Evolutionary conservation across 768 basidiomycete species (phyloP), one percentile per base, ranked within the genome.

Genomic region (Fomitopsis pulvina): DNA sequence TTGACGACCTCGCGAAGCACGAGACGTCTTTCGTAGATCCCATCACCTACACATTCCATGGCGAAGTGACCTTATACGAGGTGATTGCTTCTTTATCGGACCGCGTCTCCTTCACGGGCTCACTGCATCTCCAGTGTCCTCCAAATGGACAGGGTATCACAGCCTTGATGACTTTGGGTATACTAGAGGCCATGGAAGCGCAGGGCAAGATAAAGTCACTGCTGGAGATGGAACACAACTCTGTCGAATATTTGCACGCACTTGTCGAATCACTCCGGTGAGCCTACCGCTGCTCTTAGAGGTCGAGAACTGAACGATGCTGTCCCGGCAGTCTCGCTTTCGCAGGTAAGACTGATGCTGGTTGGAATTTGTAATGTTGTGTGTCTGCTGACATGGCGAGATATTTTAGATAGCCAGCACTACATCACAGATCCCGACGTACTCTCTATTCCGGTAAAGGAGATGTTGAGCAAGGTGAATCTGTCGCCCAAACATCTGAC

Each of bases 81-180:
- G 92, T 88, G 72, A 6, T 16, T n/a, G 41, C 20, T 41, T 29
- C 42, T 10, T 11, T 24, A 27, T 12, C 25, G 3, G 4, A 28
- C 9, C 29, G 18, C 26, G 18, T 7, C 21, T 10, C 21, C 20
- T 21, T 12, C 43, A 29, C 7, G 6, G 5, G 6, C 10, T 30
- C 8, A 45, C 5, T 9, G 26, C 18, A 18, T 3, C 3, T 28
- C 3, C 26, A 92, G 91, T 95, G 92, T 59, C 95, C 94, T 7
- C 95, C 95, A 0, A 98, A 96, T 63, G 93, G 95, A 8, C 94
- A 97, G 78, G 95, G 94, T 61, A 79, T 99, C 37, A 95, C 94
- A 4, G 91, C 96, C 0, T 76, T 98, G 7, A 70, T 99, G 26
- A 92, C 94, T 11, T 77, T 98, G 20, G 96, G 96, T 1, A 91